Percentiles rank a stretch among this genome's conserved stretches.
Conservation (phyloP, 225 moss, liverwort and hornwort species). For the Pseudoscleropodium purum region DNA sequence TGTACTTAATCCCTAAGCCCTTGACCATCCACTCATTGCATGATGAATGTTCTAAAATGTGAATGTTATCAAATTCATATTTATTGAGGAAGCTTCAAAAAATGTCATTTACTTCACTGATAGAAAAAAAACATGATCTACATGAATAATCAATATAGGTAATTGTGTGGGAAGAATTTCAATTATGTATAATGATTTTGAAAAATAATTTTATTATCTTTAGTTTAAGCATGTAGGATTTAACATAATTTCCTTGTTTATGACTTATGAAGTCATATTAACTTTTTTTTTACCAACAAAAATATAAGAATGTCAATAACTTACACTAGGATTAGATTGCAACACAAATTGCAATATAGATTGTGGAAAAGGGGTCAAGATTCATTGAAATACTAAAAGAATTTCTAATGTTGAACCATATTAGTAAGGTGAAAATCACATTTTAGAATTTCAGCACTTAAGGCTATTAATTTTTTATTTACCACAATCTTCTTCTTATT, state of each 20-base stretch:
- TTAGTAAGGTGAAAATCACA: neutral
- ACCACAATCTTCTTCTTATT: neutral
- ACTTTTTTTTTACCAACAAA: neutral
- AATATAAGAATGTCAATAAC: neutral
- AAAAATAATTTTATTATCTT: neutral
- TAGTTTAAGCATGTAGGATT: rapidly evolving
- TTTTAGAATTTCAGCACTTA: rapidly evolving
- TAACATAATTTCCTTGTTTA: neutral
- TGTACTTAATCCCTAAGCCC: neutral
- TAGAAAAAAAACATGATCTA: neutral
- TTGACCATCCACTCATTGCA: neutral
- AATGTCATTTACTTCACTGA: neutral
- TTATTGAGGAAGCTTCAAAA: neutral
- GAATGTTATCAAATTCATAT: neutral
- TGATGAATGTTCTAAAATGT: neutral
- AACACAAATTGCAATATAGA: neutral
- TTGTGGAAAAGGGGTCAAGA: neutral
- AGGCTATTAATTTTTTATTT: neutral
- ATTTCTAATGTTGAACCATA: neutral
- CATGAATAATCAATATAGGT: neutral
- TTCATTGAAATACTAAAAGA: neutral
- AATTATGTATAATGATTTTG: neutral
- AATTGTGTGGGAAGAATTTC: neutral
- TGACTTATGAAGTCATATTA: neutral
- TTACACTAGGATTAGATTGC: neutral